These are phyloP conservation scores for Hawksworthiomyces lignivorus DNA, from an alignment of 2,329 filamentous ascomycete species.

Conservation along the genomic window DNA sequence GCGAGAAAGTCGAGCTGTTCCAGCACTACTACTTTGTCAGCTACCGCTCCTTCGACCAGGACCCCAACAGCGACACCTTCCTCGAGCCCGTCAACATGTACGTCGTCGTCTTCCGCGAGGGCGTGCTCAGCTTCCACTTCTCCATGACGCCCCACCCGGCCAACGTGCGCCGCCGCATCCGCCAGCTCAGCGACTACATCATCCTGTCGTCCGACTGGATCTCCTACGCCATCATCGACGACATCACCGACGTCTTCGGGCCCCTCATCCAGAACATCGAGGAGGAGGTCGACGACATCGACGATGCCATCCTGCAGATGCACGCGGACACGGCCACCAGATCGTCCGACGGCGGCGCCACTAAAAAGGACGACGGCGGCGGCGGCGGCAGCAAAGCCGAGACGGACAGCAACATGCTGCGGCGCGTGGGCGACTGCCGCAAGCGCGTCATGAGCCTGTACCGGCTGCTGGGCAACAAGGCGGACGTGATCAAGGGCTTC, in stretches of 20 bases:
- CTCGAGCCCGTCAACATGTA: slow-evolving; percentile 97
- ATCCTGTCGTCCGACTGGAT: slow-evolving; percentile 96
- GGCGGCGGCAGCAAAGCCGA: slow-evolving; percentile 25
- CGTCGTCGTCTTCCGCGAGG: slow-evolving; percentile 91
- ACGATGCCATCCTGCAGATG: slow-evolving; percentile 79
- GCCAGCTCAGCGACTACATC: slow-evolving; percentile 88
- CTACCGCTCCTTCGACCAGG: slow-evolving; percentile 95
- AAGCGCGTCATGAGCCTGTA: slow-evolving; percentile 98
- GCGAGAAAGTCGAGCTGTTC: slow-evolving; percentile 97
- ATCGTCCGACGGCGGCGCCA: neutral
- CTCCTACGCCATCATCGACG: slow-evolving; percentile 94
- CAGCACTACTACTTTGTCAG: slow-evolving; percentile 98
- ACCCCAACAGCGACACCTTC: slow-evolving; percentile 80
- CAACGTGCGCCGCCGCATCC: slow-evolving; percentile 87
- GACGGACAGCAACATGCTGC: slow-evolving; percentile 58
- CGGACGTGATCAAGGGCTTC: slow-evolving; percentile 98
- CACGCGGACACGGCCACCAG: slow-evolving; percentile 44
- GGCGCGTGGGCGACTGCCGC: slow-evolving; percentile 84
- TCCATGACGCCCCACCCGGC: slow-evolving; percentile 92
- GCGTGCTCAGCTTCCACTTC: slow-evolving; percentile 94
- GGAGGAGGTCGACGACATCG: slow-evolving; percentile 93
- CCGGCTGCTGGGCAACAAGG: slow-evolving; percentile 88
- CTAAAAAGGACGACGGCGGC: slow-evolving; percentile 27
- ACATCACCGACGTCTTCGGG: slow-evolving; percentile 94
- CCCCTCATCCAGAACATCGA: slow-evolving; percentile 90